These are phyloP conservation scores for Fusarium phyllophilum DNA, from an alignment of 2,329 filamentous ascomycete genomes.

Conservation along the genomic window DNA sequence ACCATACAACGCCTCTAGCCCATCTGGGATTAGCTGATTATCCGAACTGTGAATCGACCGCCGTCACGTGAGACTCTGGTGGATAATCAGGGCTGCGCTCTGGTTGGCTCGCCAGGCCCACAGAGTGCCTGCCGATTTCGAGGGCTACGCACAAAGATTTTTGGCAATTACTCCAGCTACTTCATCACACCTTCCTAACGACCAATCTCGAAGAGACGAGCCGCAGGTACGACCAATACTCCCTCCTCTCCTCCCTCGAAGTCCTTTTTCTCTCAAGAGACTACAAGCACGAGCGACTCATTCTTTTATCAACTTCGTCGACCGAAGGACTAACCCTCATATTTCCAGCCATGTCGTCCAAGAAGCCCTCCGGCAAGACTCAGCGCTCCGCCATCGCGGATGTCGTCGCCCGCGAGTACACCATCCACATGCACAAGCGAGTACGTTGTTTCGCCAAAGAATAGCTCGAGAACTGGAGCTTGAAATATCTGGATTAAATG, in stretches of 20 bases:
- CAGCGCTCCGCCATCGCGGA: conserved; percentile 96
- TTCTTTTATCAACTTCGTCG: conserved; percentile 26
- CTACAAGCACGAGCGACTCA: conserved; percentile 37
- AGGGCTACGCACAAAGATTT: conserved; percentile 57
- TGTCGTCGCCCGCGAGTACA: conserved; percentile 99
- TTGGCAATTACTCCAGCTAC: conserved; percentile 34
- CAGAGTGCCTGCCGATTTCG: conserved; percentile 45
- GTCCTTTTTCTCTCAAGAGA: conserved; percentile 25
- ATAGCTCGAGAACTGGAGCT: conserved; percentile 24
- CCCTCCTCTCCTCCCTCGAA: conserved; percentile 37
- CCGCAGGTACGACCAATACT: conserved; percentile 53
- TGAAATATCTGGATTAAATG: conserved; percentile 13
- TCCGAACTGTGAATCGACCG: conserved; percentile 6
- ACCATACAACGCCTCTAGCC: neutral
- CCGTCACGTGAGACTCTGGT: conserved; percentile 43
- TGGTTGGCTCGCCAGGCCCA: conserved; percentile 52
- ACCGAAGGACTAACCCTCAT: conserved; percentile 44
- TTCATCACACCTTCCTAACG: conserved; percentile 49
- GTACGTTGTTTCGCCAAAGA: conserved; percentile 46
- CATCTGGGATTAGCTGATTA: neutral
- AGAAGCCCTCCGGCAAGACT: conserved; percentile 54
- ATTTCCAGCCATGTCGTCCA: conserved; percentile 56
- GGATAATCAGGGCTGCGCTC: conserved; percentile 6
- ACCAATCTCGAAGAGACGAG: conserved; percentile 54
- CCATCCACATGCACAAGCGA: conserved; percentile 99